A percentile compares a stretch with the other conserved stretches of the same genome.
Evolutionary conservation across 1,139 yeast genomes (phyloP).

Genomic region (Hemisphaericaspora xylofermentans): DNA sequence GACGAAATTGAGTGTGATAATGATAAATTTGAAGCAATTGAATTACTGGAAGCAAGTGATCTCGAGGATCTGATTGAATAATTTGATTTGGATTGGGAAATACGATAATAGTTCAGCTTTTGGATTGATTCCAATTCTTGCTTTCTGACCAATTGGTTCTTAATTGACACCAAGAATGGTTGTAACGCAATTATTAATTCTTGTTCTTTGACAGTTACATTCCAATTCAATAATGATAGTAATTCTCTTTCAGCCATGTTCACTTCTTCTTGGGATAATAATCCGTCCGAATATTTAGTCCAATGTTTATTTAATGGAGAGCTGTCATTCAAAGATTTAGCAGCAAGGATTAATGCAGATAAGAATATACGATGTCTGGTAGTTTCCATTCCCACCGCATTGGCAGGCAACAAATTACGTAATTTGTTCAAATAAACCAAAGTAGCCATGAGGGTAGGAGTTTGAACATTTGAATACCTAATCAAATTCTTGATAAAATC

Average conservation of each 20-base stretch:
- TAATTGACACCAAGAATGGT: conserved; percentile 76
- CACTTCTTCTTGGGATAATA: conserved; percentile 73
- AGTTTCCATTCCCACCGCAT: conserved; percentile 90
- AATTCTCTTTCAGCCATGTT: conserved; percentile 91
- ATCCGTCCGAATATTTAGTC: conserved; percentile 87
- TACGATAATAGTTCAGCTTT: conserved; percentile 40
- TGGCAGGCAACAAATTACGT: conserved; percentile 75
- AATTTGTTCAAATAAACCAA: conserved; percentile 78
- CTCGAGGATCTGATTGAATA: conserved; percentile 12
- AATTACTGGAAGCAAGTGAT: conserved; percentile 6
- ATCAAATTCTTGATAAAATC: conserved; percentile 72
- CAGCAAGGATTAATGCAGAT: conserved; percentile 83
- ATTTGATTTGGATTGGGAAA: conserved; percentile 21
- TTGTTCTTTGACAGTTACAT: conserved; percentile 61
- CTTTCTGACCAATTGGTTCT: conserved; percentile 30
- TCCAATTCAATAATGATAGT: conserved; percentile 81
- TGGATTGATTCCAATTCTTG: conserved; percentile 32
- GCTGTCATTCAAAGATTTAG: conserved; percentile 88
- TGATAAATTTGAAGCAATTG: conserved; percentile 14
- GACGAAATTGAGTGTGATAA: conserved; percentile 14
- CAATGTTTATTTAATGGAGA: conserved; percentile 95
- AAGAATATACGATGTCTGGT: conserved; percentile 90
- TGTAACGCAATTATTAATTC: conserved; percentile 70
- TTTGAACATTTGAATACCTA: conserved; percentile 84
- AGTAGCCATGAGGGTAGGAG: conserved; percentile 92